Evolutionary conservation across 2,329 filamentous ascomycete species (phyloP).

Genomic region (Hypomyces perniciosus): DNA sequence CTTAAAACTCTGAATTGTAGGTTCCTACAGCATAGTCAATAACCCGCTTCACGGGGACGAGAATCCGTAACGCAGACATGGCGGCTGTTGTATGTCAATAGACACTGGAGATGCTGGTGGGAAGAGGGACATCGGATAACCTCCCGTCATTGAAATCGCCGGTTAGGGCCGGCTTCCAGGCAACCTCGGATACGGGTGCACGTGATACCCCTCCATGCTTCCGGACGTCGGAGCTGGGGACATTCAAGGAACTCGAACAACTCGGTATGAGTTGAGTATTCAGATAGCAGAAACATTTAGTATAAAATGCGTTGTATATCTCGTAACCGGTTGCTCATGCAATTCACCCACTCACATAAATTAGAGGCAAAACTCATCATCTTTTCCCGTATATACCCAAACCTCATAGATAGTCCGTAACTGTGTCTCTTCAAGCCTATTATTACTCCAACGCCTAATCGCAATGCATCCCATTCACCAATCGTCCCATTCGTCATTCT

Average conservation of each 20-base stretch:
- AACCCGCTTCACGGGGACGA: slow-evolving; percentile 77
- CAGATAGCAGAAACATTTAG: not conserved
- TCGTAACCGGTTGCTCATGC: not conserved
- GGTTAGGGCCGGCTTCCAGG: slow-evolving; percentile 37
- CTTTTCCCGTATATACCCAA: slow-evolving; percentile 17
- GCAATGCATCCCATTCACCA: slow-evolving; percentile 37
- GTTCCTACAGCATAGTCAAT: slow-evolving; percentile 74
- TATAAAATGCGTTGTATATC: not conserved
- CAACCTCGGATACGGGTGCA: slow-evolving; percentile 35
- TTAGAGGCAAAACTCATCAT: not conserved
- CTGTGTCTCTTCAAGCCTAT: slow-evolving; percentile 17
- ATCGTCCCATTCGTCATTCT: slow-evolving; percentile 57
- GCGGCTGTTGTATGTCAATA: slow-evolving; percentile 24
- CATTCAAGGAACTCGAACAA: not conserved
- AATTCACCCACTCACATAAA: not conserved
- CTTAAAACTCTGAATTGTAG: not conserved
- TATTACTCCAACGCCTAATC: slow-evolving; percentile 12
- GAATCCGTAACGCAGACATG: slow-evolving; percentile 65
- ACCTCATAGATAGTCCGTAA: slow-evolving; percentile 16
- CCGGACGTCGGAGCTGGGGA: not conserved
- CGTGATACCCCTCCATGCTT: slow-evolving; percentile 24
- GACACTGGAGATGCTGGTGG: slow-evolving; percentile 16
- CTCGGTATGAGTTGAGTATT: not conserved
- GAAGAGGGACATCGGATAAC: slow-evolving; percentile 13
- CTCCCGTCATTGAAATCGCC: slow-evolving; percentile 21